phyloP scores from a whole-genome alignment of 1,284 basidiomycete species.

The Prillingera fragicola region DNA sequence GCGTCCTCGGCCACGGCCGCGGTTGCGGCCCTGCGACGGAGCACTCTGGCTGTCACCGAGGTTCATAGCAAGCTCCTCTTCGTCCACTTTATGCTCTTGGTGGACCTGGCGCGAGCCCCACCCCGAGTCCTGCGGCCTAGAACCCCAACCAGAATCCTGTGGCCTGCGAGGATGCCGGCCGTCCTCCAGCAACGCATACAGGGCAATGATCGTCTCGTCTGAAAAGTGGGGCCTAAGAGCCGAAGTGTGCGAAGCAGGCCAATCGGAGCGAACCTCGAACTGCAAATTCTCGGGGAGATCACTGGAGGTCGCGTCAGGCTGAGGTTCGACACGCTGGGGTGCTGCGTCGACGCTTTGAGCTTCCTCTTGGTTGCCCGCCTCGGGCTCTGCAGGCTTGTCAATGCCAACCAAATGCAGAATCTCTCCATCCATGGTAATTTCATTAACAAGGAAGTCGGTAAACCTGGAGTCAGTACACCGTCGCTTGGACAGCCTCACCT shows the following conservation, averaged over 20 bases:
- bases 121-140: constrained; percentile 51
- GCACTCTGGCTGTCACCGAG: constrained; percentile 24
- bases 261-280: constrained; percentile 50
- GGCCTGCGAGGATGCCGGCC: constrained; percentile 67
- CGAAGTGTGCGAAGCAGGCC: constrained; percentile 60
- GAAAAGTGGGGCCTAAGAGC: constrained; percentile 61
- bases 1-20: constrained; percentile 19
- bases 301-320: constrained; percentile 2
- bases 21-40: constrained; percentile 2
- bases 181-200: constrained; percentile 69
- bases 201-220: constrained; percentile 55
- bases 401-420: constrained; percentile 73
- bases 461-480: constrained; percentile 56
- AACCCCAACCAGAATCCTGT: constrained; percentile 50
- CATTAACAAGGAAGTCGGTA: constrained; percentile 88
- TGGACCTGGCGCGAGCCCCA: constrained; percentile 35
- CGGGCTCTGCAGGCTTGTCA: constrained; percentile 41
- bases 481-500: constrained; percentile 56
- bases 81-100: constrained; percentile 41
- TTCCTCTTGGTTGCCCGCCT: constrained; percentile 36
- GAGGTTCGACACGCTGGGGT: neutral
- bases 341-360: neutral
- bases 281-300: constrained; percentile 23
- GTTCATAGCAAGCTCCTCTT: constrained; percentile 34
- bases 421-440: constrained; percentile 72